Evolutionary conservation across 2,329 filamentous ascomycete genomes (phyloP), one percentile per base, ranked within the genome.

Genomic region (Aspergillus sp.): DNA sequence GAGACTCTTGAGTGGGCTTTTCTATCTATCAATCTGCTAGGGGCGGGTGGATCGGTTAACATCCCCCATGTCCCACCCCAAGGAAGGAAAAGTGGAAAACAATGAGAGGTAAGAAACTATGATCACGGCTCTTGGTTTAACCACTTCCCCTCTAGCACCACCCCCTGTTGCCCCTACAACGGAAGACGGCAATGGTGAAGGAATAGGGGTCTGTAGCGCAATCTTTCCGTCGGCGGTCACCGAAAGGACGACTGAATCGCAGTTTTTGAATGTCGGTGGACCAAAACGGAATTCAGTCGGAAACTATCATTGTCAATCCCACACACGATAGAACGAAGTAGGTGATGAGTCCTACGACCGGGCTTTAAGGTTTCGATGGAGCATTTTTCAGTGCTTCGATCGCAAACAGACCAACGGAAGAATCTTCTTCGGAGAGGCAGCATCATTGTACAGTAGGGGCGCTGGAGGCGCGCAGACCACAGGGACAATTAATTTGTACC

Each of bases 181-280:
- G 47, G 25, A 32, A 27, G 47, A 30, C n/a, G 23, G 47, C 25
- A n/a, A 27, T 19, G 23, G 42, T 32, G 54, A 32, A 23, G 41
- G 57, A 32, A 49, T 51, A 51, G 52, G 39, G 42, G 30, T 44
- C 51, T 58, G 55, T 61, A 61, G 61, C 41, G 55, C 55, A 32
- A 50, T 51, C 32, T 38, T 61, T 50, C 56, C 54, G 52, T 41
- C 53, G 19, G 42, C 25, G 36, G 47, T 55, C 55, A 57, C 44
- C 38, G 50, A 54, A 13, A 36, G 56, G 48, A 30, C 11, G 48
- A 62, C 58, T 65, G 54, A 54, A 67, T 61, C 59, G 56, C 48
- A 36, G 55, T 51, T 23, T 44, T 48, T 52, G 61, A 59, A 58
- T 59, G 60, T 67, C 61, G 63, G 65, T 63, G 62, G 63, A 58